phyloP scores from a whole-genome alignment of 2,329 filamentous ascomycete genomes.

The Laburnicola sp. region DNA sequence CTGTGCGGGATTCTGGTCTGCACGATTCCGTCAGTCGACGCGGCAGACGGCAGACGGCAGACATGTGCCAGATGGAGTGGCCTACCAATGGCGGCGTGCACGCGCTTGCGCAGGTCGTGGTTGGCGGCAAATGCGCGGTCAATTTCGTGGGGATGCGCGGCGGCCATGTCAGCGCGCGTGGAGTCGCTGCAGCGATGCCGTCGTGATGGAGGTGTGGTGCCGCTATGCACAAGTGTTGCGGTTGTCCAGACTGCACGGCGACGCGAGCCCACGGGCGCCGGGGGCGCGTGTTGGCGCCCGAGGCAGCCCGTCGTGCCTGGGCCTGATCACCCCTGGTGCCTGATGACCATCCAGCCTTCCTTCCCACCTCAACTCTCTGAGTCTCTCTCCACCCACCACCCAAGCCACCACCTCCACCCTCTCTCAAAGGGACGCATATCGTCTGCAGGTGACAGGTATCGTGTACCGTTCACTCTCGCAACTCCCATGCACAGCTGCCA shows the following conservation, averaged over 20 bases:
- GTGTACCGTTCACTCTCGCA: too few species aligned
- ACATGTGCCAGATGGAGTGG: background rate
- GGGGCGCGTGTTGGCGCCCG: background rate
- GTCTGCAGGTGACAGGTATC: too few species aligned
- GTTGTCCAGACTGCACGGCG: too few species aligned
- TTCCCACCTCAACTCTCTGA: too few species aligned
- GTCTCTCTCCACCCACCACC: too few species aligned
- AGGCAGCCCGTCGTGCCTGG: too few species aligned
- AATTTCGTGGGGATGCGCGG: background rate
- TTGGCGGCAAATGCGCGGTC: background rate
- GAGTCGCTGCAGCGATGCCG: slow-evolving; percentile 5
- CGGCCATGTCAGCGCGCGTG: background rate
- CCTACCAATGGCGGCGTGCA: slow-evolving; percentile 4
- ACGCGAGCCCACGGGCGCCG: slow-evolving; percentile 4
- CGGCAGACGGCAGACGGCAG: slow-evolving; percentile 5
- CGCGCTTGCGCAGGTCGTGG: background rate
- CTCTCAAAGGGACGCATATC: too few species aligned
- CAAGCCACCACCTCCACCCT: too few species aligned
- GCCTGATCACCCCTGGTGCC: too few species aligned
- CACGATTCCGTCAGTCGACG: slow-evolving; percentile 9
- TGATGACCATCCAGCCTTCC: too few species aligned
- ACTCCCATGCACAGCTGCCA: too few species aligned
- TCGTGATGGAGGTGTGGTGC: slow-evolving; percentile 10
- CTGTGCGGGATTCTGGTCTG: slow-evolving; percentile 20
- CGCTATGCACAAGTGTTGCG: too few species aligned